Evolutionary conservation across 257 asterid genomes (phyloP).

Genomic region (Nicotiana sylvestris): DNA sequence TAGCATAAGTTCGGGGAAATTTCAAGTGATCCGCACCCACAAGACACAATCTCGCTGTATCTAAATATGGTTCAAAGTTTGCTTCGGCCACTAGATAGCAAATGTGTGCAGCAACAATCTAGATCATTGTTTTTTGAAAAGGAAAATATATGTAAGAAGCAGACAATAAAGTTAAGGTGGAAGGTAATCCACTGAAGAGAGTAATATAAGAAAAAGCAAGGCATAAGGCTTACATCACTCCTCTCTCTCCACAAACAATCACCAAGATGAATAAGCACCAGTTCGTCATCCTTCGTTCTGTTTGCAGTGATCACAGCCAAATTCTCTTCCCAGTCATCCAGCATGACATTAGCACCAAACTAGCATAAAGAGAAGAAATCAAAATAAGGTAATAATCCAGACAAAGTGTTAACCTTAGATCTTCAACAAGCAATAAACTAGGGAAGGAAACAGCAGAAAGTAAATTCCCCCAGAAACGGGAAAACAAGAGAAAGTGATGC

Average conservation of each 20-base stretch:
- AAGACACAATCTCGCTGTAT: slow-evolving; percentile 89
- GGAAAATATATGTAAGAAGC: neutral
- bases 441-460: neutral
- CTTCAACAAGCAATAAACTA: slow-evolving; percentile 1
- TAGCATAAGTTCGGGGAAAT: slow-evolving; percentile 85
- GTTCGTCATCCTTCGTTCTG: slow-evolving; percentile 91
- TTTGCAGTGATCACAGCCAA: slow-evolving; percentile 94
- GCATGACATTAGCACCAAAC: slow-evolving; percentile 71
- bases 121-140: slow-evolving; percentile 14
- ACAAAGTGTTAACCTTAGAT: neutral
- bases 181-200: slow-evolving; percentile 14
- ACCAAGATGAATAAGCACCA: slow-evolving; percentile 94
- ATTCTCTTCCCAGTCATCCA: slow-evolving; percentile 96
- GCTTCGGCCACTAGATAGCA: slow-evolving; percentile 96
- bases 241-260: slow-evolving; percentile 97
- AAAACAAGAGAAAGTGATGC: slow-evolving; percentile 13
- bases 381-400: slow-evolving; percentile 11
- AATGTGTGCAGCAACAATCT: slow-evolving; percentile 93
- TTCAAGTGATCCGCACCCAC: slow-evolving; percentile 95
- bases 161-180: slow-evolving; percentile 6
- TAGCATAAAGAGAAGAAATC: slow-evolving; percentile 22
- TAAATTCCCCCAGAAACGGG: neutral
- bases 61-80: slow-evolving; percentile 79
- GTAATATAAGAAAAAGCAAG: neutral
- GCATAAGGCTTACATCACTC: slow-evolving; percentile 54